phyloP scores from a whole-genome alignment of 352 stramenopile genomes.

The Saprolegnia parasitica region DNA sequence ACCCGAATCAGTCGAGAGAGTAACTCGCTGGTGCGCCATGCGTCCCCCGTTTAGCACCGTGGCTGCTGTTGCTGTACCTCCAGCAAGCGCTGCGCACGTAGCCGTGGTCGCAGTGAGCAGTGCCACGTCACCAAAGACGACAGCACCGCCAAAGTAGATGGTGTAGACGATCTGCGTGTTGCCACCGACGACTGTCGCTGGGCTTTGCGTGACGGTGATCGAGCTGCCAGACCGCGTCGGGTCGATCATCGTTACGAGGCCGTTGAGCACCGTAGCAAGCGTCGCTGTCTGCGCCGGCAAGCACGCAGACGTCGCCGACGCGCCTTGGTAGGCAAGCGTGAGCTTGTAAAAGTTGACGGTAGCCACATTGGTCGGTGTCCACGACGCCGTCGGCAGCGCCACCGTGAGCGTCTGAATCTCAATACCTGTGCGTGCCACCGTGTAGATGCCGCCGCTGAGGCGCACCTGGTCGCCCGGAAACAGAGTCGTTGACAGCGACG shows the following conservation, averaged over 20 bases:
- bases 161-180: slow-evolving; percentile 82
- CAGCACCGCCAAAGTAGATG: slow-evolving; percentile 88
- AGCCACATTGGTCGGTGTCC: slow-evolving; percentile 26
- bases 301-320: slow-evolving; percentile 37
- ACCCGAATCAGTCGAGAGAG: slow-evolving; percentile 75
- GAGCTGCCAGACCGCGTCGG: slow-evolving; percentile 32
- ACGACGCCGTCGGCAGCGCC: slow-evolving; percentile 36
- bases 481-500: slow-evolving; percentile 46
- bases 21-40: slow-evolving; percentile 74
- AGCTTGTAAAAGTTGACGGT: slow-evolving; percentile 38
- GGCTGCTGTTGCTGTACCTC: slow-evolving; percentile 34
- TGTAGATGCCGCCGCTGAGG: slow-evolving; percentile 85
- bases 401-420: slow-evolving; percentile 84
- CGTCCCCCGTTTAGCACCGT: slow-evolving; percentile 72
- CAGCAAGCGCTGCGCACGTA: slow-evolving; percentile 35
- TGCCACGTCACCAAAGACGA: slow-evolving; percentile 80
- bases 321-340: slow-evolving; percentile 40
- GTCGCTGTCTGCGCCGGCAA: slow-evolving; percentile 36
- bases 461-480: slow-evolving; percentile 81
- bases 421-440: slow-evolving; percentile 78
- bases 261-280: slow-evolving; percentile 35
- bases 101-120: slow-evolving; percentile 31
- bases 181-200: slow-evolving; percentile 35
- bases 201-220: slow-evolving; percentile 49
- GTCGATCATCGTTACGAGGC: slow-evolving; percentile 33